Evolutionary conservation across 768 basidiomycete genomes (phyloP), one percentile per base, ranked within the genome.

Genomic region (Mycena galopus): DNA sequence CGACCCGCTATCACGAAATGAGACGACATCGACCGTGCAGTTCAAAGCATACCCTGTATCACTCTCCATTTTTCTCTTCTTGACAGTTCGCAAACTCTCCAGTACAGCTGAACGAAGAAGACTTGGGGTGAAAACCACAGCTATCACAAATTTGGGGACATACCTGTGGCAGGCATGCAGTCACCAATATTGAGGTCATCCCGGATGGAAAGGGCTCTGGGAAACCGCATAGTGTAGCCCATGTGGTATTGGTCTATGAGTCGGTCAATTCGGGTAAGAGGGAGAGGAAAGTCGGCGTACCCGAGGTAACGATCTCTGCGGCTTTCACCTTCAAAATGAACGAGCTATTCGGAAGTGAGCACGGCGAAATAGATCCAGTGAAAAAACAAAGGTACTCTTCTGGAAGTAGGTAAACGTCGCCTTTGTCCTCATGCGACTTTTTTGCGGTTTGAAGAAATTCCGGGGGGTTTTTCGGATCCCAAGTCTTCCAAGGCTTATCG

Each of bases 261-360:
- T 37, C 71, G 74, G 74, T 59, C 27, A 55, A 62, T 57, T 53
- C 44, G 66, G 35, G 51, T 69, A 58, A 47, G 30, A n/a, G 32
- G 21, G 30, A 12, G 25, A 33, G 42, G n/a, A 47, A 35, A 39
- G 23, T 33, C n/a, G 53, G 37, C 74, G 73, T 69, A 93, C 96
- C 93, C 53, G 94, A 88, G 12, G 87, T 83, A 2, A 91, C 91
- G 63, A 99, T 95, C 79, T 98, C 96, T 0, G 97, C 94, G 0
- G 95, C 97, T 82, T 99, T 99, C 67, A 99, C 90, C 76, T 94
- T 94, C 75, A 99, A 71, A 39, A 98, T 93, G 81, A 99, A 99
- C 0, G 97, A 98, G 75, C 97, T 98, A 71, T 59, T 23, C 58
- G 35, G 50, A 17, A 57, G n/a, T 42, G 42, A 29, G 61, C 65